A percentile compares a stretch with the other conserved stretches of the same genome.
Conservation (phyloP, 1,284 basidiomycete species). For the Trichosporon sp. region DNA sequence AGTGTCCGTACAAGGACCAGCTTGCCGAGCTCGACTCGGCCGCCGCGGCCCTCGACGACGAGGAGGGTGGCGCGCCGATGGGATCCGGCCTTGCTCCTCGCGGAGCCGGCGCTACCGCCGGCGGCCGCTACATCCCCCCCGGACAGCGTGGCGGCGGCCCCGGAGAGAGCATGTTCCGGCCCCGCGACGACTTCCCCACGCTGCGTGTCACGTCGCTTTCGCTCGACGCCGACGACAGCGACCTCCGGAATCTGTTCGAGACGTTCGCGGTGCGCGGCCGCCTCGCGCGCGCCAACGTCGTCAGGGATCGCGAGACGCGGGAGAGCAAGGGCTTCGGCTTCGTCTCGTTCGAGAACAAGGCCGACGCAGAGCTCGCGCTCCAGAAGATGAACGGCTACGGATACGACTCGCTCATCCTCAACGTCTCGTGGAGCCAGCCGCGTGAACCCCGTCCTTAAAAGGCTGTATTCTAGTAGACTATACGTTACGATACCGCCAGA, state of each 20-base stretch:
- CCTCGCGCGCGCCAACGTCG: constrained; percentile 86
- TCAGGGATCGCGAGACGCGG: constrained; percentile 90
- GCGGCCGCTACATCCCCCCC: constrained; percentile 88
- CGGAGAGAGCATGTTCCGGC: constrained; percentile 72
- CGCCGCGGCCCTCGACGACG: constrained; percentile 57
- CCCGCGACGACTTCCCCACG: constrained; percentile 88
- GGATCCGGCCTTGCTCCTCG: constrained; percentile 24
- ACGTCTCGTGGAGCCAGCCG: constrained; percentile 38
- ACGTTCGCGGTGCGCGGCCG: constrained; percentile 63
- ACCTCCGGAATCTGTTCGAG: constrained; percentile 83
- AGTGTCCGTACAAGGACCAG: constrained; percentile 97
- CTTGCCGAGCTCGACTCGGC: constrained; percentile 64
- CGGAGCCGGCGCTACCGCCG: constrained; percentile 23
- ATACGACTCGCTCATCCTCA: constrained; percentile 48
- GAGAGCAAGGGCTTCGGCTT: constrained; percentile 71
- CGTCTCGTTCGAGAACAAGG: constrained; percentile 83
- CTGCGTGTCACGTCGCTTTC: constrained; percentile 96
- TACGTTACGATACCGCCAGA: not conserved
- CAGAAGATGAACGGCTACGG: constrained; percentile 86
- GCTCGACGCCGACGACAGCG: constrained; percentile 90
- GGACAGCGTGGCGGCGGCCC: constrained; percentile 56
- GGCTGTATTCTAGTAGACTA: not conserved
- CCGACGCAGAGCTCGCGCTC: constrained; percentile 79
- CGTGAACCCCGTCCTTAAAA: constrained; percentile 17
- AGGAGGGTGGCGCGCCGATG: constrained; percentile 24